phyloP scores from a whole-genome alignment of 768 basidiomycete genomes.

The Boletus sp. region DNA sequence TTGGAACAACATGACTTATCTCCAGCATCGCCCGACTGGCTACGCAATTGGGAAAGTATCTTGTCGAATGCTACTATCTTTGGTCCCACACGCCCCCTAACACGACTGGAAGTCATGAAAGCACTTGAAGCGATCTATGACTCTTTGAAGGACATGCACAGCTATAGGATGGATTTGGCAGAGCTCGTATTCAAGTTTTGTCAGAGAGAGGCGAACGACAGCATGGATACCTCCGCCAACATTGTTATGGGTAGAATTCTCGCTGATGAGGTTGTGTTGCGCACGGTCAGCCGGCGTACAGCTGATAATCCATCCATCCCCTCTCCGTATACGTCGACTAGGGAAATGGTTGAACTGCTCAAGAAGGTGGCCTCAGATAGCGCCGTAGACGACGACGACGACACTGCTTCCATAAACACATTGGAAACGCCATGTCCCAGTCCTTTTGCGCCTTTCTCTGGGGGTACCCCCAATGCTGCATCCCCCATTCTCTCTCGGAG shows the following conservation, averaged over 20 bases:
- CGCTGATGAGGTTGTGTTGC: conserved; percentile 64
- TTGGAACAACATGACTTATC: conserved; percentile 63
- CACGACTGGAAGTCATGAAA: conserved; percentile 55
- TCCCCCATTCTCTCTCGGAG: conserved; percentile 58
- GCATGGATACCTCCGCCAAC: conserved; percentile 27
- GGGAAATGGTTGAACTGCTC: conserved; percentile 41
- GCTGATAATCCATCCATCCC: conserved; percentile 6
- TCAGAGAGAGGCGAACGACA: conserved; percentile 31
- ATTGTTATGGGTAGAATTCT: conserved; percentile 53
- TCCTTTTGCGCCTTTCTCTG: conserved; percentile 24
- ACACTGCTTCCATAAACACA: conserved; percentile 39
- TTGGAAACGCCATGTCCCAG: conserved; percentile 39
- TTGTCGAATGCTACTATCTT: conserved; percentile 48
- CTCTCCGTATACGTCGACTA: conserved; percentile 20
- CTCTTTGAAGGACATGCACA: conserved; percentile 64
- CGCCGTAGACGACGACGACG: conserved; percentile 40
- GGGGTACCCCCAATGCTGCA: conserved; percentile 33
- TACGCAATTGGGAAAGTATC: conserved; percentile 60
- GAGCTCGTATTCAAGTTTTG: conserved; percentile 56
- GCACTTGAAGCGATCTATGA: conserved; percentile 58
- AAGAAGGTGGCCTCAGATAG: conserved; percentile 36
- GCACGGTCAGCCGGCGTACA: conserved; percentile 40
- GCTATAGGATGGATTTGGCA: conserved; percentile 54
- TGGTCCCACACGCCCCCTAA: conserved; percentile 43
- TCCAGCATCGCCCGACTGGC: conserved; percentile 70